Evolutionary conservation across 306 rosid genomes (phyloP), one percentile per base, ranked within the genome.

Genomic region (Aeschynomene evenia): DNA sequence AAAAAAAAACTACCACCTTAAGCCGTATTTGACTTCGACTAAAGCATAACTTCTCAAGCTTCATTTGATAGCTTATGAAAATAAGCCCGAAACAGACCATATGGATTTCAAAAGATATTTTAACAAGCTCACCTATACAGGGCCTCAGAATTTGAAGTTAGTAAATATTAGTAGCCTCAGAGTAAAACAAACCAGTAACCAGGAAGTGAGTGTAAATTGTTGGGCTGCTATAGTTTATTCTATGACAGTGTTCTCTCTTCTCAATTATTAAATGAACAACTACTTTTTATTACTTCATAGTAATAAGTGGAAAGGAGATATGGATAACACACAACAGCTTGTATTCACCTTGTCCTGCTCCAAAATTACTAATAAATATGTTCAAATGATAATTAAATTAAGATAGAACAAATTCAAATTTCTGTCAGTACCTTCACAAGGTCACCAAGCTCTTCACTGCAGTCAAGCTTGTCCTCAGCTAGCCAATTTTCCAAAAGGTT

Each of bases 401-500:
- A 31, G 43, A 33, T 2, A 37, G 52, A 68, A 37, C 10, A 3
- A 21, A 48, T 42, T 20, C n/a, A 2, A 66, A 52, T 62, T 57
- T 57, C 23, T 61, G 66, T 18, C 49, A 75, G 58, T 34, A 87
- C 96, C 96, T 89, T 89, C 81, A 89, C 96, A 82, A 89, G 92
- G 75, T 89, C 96, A 39, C 96, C 96, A 31, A 89, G 78, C 42
- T 89, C 96, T 77, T 89, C 92, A 5, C 92, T 89, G 79, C 96
- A 89, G 69, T 89, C 96, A 68, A 89, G 87, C 71, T 89, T 89
- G 83, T 89, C 96, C 75, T 89, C 96, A 3, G 92, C 96, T 76
- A 89, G 77, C 96, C 96, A 89, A 80, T 89, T 89, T 26, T 89
- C 96, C 82, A 89, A 73, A 26, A 89, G 91, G 73, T 89, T 89